These are phyloP conservation scores for Trichoderma arundinaceum DNA, from an alignment of 2,329 filamentous ascomycete species.

Conservation along the genomic window DNA sequence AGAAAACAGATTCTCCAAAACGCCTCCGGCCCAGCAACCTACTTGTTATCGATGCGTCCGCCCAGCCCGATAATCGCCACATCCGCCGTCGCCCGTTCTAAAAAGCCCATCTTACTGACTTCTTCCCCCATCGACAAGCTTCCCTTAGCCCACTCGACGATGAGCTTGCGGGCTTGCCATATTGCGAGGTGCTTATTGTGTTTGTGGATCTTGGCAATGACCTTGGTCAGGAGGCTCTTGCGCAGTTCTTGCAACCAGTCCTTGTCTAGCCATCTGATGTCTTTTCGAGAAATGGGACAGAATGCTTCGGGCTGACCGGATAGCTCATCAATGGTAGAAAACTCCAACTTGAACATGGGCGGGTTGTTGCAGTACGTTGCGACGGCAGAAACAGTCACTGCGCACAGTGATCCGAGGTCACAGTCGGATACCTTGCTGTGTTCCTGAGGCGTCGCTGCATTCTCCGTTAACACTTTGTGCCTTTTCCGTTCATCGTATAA, in stretches of 20 bases:
- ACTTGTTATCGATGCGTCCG: background rate
- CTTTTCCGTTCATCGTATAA: background rate
- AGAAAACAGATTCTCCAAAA: background rate
- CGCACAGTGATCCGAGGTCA: constrained; percentile 33
- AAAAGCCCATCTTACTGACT: constrained; percentile 35
- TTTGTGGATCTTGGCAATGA: constrained; percentile 39
- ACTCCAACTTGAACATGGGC: constrained; percentile 40
- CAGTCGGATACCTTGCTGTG: constrained; percentile 34
- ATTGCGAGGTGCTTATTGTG: constrained; percentile 44
- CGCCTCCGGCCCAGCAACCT: background rate
- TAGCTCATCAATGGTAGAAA: constrained; percentile 38
- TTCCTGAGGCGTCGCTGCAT: constrained; percentile 4
- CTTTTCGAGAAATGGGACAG: constrained; percentile 39
- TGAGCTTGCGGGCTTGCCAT: constrained; percentile 40
- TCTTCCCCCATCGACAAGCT: constrained; percentile 38
- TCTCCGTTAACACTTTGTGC: background rate
- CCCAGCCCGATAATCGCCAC: constrained; percentile 37
- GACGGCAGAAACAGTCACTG: constrained; percentile 36
- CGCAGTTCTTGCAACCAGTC: constrained; percentile 38
- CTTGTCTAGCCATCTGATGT: constrained; percentile 38
- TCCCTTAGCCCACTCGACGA: constrained; percentile 39
- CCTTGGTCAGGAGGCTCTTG: constrained; percentile 35
- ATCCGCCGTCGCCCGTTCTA: constrained; percentile 36
- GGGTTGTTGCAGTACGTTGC: constrained; percentile 40
- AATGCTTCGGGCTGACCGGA: constrained; percentile 34